Percentiles rank a stretch among this genome's conserved stretches.
phyloP scores from a whole-genome alignment of 2,329 filamentous ascomycete species.

The Cladophialophora carrionii region DNA sequence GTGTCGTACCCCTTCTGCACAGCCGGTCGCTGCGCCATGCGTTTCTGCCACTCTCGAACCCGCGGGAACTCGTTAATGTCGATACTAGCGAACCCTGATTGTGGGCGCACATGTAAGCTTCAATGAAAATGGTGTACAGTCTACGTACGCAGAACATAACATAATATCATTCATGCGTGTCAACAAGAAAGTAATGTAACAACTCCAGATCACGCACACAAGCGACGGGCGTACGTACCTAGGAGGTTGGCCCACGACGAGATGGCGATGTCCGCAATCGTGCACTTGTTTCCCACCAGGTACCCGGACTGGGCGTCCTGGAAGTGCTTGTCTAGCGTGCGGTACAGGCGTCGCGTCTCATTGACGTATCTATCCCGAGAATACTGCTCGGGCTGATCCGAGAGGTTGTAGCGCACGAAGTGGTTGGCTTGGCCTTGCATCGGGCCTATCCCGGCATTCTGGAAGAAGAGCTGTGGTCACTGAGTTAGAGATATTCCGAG shows the following conservation, averaged over 20 bases:
- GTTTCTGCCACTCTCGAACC: constrained; percentile 32
- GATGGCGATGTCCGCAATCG: constrained; percentile 66
- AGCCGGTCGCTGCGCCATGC: constrained; percentile 25
- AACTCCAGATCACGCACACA: neutral
- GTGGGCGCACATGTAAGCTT: no score
- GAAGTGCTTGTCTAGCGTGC: constrained; percentile 73
- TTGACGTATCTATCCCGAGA: constrained; percentile 79
- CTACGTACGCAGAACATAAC: no score
- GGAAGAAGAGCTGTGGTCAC: constrained; percentile 24
- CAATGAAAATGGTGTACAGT: no score
- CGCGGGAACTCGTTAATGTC: constrained; percentile 34
- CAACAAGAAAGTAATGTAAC: constrained; percentile 13
- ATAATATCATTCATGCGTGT: no score
- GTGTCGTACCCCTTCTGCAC: constrained; percentile 25
- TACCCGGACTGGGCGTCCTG: constrained; percentile 52
- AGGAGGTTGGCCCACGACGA: constrained; percentile 1
- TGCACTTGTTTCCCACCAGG: constrained; percentile 52
- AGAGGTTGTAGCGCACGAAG: constrained; percentile 71
- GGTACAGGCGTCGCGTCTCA: constrained; percentile 78
- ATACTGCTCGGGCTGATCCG: constrained; percentile 67
- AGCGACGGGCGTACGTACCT: neutral
- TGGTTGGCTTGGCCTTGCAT: constrained; percentile 87
- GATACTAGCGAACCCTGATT: constrained; percentile 17
- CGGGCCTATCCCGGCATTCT: constrained; percentile 74
- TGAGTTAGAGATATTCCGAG: no score